Percentiles rank a stretch among this genome's conserved stretches.
phyloP scores from a whole-genome alignment of 2,329 filamentous ascomycete genomes.

The Triangularia verruculosa region DNA sequence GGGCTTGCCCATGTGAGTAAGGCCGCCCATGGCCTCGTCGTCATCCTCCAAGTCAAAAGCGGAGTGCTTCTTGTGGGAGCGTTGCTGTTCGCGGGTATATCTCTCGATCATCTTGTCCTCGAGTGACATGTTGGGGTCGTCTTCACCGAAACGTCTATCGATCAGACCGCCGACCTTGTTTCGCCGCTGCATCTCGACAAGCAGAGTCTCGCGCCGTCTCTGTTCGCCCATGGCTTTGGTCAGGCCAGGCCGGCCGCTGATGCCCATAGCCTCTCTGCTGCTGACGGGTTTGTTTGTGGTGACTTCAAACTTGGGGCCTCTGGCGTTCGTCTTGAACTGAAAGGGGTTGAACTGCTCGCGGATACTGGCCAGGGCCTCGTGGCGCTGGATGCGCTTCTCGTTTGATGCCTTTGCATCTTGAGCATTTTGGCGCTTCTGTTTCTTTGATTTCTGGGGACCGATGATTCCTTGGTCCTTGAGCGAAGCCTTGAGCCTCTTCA shows the following conservation, averaged over 20 bases:
- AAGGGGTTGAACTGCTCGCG: slow-evolving; percentile 98
- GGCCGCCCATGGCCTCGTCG: slow-evolving; percentile 59
- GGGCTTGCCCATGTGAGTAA: slow-evolving; percentile 82
- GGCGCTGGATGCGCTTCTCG: slow-evolving; percentile 73
- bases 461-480: slow-evolving; percentile 85
- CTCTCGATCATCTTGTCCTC: slow-evolving; percentile 90
- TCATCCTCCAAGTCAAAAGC: slow-evolving; percentile 86
- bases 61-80: slow-evolving; percentile 69
- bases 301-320: slow-evolving; percentile 81
- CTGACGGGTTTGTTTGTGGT: slow-evolving; percentile 62
- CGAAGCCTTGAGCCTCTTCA: slow-evolving; percentile 92
- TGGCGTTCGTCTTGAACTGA: slow-evolving; percentile 78
- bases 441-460: slow-evolving; percentile 91
- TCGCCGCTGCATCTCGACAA: slow-evolving; percentile 84
- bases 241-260: slow-evolving; percentile 74
- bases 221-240: slow-evolving; percentile 86
- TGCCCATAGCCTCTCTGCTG: slow-evolving; percentile 53
- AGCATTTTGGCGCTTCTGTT: slow-evolving; percentile 75
- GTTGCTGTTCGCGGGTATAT: slow-evolving; percentile 84
- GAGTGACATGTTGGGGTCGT: slow-evolving; percentile 87
- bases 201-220: slow-evolving; percentile 74
- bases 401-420: slow-evolving; percentile 62
- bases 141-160: slow-evolving; percentile 92
- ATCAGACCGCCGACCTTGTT: slow-evolving; percentile 91
- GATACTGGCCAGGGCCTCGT: slow-evolving; percentile 77